Conservation (phyloP, 441 rosid species). For the Isatis lusitanica region DNA sequence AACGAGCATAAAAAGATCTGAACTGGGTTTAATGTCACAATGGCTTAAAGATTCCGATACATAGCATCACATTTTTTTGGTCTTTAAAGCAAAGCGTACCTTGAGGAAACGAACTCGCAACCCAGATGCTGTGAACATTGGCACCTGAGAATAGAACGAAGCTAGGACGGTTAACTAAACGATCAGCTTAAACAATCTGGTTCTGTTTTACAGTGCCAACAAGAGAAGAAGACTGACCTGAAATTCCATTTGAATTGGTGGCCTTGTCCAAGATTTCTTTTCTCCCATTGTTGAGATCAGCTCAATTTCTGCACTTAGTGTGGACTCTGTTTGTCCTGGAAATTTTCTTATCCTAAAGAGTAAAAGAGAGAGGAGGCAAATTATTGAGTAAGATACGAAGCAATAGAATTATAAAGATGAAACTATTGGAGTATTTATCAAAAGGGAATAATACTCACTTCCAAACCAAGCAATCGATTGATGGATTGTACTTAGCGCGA, state of each 20-base stretch:
- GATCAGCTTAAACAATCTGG: neutral
- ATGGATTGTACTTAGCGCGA: constrained; percentile 94
- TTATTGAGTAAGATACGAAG: neutral
- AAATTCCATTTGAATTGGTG: constrained; percentile 99
- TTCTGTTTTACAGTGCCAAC: neutral
- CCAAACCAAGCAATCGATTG: constrained; percentile 97
- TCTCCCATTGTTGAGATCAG: constrained; percentile 92
- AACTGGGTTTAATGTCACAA: neutral
- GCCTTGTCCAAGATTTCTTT: constrained; percentile 95
- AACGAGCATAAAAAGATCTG: neutral
- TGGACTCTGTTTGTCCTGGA: constrained; percentile 98
- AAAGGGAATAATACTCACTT: constrained; percentile 41
- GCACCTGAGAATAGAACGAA: constrained; percentile 57
- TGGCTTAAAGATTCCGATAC: neutral
- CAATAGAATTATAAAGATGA: neutral
- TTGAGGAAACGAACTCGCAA: constrained; percentile 95
- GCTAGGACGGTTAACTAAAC: neutral
- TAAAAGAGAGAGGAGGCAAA: constrained; percentile 3
- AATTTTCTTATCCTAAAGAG: constrained; percentile 85
- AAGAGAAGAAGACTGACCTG: constrained; percentile 58
- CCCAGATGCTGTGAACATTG: constrained; percentile 99
- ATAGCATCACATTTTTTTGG: neutral
- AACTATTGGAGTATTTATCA: neutral
- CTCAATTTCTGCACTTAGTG: constrained; percentile 97
- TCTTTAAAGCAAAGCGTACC: constrained; percentile 41